Conservation (phyloP, 169 alveolate genomes). For the Blepharisma undulans region DNA sequence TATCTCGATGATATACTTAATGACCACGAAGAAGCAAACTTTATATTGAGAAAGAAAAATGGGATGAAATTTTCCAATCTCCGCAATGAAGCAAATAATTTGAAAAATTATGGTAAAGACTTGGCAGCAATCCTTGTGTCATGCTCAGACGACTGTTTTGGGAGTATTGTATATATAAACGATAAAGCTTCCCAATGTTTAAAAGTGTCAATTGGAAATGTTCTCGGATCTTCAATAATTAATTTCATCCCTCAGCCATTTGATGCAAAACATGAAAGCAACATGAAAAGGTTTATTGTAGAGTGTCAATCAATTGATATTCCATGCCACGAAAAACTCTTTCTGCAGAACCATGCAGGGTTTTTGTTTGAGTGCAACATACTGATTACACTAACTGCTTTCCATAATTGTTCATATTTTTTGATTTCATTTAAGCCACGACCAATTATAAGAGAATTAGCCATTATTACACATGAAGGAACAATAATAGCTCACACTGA, state of each 20-base stretch:
- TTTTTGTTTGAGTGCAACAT: neutral
- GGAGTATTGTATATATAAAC: neutral
- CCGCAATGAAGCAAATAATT: neutral
- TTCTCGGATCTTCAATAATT: neutral
- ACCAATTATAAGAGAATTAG: neutral
- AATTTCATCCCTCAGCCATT: conserved; percentile 11
- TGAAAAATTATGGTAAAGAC: neutral
- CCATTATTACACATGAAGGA: neutral
- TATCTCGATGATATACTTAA: neutral
- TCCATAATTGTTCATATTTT: neutral
- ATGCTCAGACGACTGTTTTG: neutral
- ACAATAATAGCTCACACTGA: neutral
- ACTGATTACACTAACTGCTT: neutral
- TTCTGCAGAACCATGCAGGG: neutral
- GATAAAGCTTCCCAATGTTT: neutral
- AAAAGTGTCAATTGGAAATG: neutral
- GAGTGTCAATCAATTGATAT: neutral
- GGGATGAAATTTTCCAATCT: neutral
- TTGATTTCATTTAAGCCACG: neutral
- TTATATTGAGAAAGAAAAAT: neutral
- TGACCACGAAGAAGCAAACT: neutral
- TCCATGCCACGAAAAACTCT: neutral
- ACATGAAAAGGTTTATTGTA: neutral
- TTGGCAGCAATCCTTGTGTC: neutral
- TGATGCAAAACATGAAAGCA: neutral